Base-by-base conservation (phyloP, 2,329 filamentous ascomycete species). In the Zymoseptoria ardabiliae region DNA sequence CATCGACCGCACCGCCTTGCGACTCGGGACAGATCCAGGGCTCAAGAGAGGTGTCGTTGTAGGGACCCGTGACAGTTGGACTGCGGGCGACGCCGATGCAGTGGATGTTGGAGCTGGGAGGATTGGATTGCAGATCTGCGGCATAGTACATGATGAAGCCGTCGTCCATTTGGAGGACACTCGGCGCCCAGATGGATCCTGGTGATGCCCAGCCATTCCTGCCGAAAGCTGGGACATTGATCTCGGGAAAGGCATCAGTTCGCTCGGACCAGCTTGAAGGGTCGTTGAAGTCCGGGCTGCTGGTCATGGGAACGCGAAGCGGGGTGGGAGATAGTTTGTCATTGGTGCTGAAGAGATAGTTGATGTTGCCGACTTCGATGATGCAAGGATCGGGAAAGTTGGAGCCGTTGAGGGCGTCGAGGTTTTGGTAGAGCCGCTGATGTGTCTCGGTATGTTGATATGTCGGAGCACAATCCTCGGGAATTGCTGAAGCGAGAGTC, bases 381-480 rank as follows among this genome's bases (percentile, higher is more conserved):
- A 85, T 75, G 13, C 76, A 71, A 11, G 82, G 82, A 62, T 84
- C 82, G 2, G 82, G 75, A 65, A 84, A 84, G 71, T 83, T 75
- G 20, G 67, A 64, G 49, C 64, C 63, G 35, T 56, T 51, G n/a
- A 63, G 60, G 17, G 64, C 63, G 55, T 65, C 56, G n/a, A 20
- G 55, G 7, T 35, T 52, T 13, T 56, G 61, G 13, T n/a, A 25
- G 23, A 25, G 23, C 3, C 23, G 23, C 8, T 25, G 23, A 6
- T 25, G 8, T 25, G 23, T 4, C 23, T 25, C 23, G 23, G 23
- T 25, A 25, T 25, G 23, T 25, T 25, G 23, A 7, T 25, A 25
- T 4, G 23, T 25, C 4, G 23, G 5, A 25, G 23, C 23, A 25
- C 23, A 25, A 25, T 25, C 23, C 5, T 25, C 23, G 4, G 23